Conservation (phyloP, 352 stramenopile genomes). For the Pythium rishiriense region DNA sequence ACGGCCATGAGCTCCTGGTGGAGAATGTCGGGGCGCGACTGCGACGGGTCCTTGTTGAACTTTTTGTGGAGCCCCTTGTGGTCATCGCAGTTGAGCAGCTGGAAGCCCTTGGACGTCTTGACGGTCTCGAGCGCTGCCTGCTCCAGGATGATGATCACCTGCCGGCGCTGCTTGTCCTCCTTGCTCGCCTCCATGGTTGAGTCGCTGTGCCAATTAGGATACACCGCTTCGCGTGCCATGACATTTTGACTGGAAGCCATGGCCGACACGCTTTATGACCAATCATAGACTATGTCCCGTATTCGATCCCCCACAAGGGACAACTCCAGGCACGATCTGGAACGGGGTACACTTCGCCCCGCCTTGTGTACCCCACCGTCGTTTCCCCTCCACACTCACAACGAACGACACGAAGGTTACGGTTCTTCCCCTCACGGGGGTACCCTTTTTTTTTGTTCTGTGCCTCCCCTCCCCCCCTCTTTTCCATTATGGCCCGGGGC, state of each 20-base stretch:
- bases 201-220: background rate
- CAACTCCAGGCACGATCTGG: background rate
- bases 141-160: conserved; percentile 98
- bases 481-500: conserved; percentile 8
- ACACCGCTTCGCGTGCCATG: conserved; percentile 5
- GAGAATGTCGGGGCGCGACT: conserved; percentile 98
- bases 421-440: conserved; percentile 4
- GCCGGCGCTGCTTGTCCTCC: conserved; percentile 77
- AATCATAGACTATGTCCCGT: conserved; percentile 10
- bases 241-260: conserved; percentile 26
- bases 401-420: background rate
- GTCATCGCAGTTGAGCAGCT: conserved; percentile 99
- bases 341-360: background rate
- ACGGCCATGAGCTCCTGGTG: conserved; percentile 99
- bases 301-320: background rate
- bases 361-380: background rate
- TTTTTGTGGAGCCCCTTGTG: conserved; percentile 96
- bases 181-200: conserved; percentile 19
- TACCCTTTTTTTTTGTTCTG: conserved; percentile 14
- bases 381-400: no score
- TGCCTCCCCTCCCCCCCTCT: background rate
- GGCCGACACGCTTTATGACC: conserved; percentile 17
- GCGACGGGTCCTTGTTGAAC: conserved; percentile 95
- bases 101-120: conserved; percentile 99
- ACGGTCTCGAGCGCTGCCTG: conserved; percentile 99